A percentile compares a stretch with the other conserved stretches of the same genome.
Evolutionary conservation across 2,329 filamentous ascomycete genomes (phyloP).

Genomic region (Zymoseptoria ardabiliae): DNA sequence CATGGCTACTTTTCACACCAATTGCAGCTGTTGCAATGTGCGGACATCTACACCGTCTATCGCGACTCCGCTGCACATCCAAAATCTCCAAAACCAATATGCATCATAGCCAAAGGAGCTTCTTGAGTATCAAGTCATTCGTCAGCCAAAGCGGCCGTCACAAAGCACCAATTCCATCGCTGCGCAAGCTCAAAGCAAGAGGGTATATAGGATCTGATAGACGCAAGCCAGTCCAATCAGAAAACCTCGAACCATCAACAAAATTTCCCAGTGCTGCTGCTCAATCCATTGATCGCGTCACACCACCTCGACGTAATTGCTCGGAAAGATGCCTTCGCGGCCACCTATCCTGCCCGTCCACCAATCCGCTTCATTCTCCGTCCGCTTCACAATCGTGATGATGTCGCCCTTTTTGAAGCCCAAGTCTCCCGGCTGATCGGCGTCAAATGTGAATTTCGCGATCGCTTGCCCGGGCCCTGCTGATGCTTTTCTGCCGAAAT

Average conservation of each 20-base stretch:
- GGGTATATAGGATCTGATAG: not conserved
- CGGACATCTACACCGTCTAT: not conserved
- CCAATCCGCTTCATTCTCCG: slow-evolving; percentile 91
- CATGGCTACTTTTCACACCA: not conserved
- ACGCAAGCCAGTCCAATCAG: not conserved
- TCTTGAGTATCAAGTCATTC: not conserved
- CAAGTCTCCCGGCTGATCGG: slow-evolving; percentile 84
- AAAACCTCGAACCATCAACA: not conserved
- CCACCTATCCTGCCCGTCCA: slow-evolving; percentile 90
- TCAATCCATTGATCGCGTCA: not conserved
- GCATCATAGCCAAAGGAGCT: not conserved
- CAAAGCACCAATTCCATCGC: not conserved
- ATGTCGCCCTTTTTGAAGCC: slow-evolving; percentile 96
- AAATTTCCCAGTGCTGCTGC: not conserved
- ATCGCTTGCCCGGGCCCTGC: slow-evolving; percentile 67
- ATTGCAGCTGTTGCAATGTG: not conserved
- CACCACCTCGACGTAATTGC: slow-evolving; percentile 28
- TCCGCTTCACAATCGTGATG: slow-evolving; percentile 90
- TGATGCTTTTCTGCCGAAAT: slow-evolving; percentile 41
- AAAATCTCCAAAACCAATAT: not conserved
- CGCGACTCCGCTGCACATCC: not conserved
- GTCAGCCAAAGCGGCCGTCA: not conserved
- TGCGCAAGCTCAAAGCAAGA: not conserved
- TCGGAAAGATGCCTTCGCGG: slow-evolving; percentile 76
- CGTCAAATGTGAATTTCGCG: slow-evolving; percentile 88